Evolutionary conservation across 2,329 filamentous ascomycete genomes (phyloP).

Genomic region (Fusarium papillatum): DNA sequence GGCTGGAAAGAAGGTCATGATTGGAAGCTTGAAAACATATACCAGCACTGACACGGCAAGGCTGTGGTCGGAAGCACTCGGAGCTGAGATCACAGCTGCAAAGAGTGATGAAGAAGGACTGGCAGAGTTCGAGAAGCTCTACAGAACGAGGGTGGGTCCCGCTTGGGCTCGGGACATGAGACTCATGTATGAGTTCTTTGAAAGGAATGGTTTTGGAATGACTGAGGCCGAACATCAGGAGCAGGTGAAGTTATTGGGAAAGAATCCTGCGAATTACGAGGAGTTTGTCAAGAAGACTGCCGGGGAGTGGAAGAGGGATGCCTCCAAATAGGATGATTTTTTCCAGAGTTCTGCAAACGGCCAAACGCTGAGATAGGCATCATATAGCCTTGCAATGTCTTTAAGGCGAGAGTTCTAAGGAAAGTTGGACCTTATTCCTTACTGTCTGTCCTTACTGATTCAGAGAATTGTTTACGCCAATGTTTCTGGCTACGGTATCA

Average conservation of each 20-base stretch:
- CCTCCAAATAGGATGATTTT: neutral
- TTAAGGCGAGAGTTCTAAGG: neutral
- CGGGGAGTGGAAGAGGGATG: slow-evolving; percentile 9
- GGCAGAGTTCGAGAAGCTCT: slow-evolving; percentile 8
- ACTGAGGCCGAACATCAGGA: slow-evolving; percentile 19
- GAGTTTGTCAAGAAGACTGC: slow-evolving; percentile 12
- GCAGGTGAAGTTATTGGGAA: slow-evolving; percentile 19
- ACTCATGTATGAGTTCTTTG: slow-evolving; percentile 27
- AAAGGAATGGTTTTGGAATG: slow-evolving; percentile 14
- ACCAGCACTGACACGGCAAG: slow-evolving; percentile 6
- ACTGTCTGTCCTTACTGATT: neutral
- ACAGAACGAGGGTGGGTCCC: neutral
- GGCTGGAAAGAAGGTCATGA: slow-evolving; percentile 28
- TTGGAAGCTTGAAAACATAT: slow-evolving; percentile 22
- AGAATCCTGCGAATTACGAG: slow-evolving; percentile 11
- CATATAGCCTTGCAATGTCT: neutral
- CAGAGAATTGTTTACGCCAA: neutral
- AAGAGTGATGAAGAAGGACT: slow-evolving; percentile 12
- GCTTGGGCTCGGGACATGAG: slow-evolving; percentile 19
- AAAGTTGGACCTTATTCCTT: neutral
- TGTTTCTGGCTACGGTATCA: neutral
- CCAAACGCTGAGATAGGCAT: neutral
- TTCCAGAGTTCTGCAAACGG: neutral
- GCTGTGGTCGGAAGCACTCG: slow-evolving; percentile 21
- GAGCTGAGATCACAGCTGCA: neutral